phyloP scores from a whole-genome alignment of 1,284 basidiomycete genomes.

The Tilletia caries region DNA sequence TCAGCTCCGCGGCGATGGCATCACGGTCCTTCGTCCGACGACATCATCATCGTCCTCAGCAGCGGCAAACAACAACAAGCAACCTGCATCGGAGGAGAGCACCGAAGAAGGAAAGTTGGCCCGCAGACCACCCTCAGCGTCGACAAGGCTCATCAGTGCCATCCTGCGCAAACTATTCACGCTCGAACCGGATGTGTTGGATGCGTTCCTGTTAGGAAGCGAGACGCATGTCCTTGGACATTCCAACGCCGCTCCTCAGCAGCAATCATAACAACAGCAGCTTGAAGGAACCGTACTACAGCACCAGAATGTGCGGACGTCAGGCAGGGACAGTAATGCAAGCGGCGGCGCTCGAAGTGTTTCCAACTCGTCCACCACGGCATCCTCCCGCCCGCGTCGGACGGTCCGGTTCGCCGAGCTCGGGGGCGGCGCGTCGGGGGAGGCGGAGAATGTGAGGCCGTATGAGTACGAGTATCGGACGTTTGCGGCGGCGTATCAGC shows the following conservation, averaged over 20 bases:
- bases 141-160: constrained; percentile 27
- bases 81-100: background rate
- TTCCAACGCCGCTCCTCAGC: background rate
- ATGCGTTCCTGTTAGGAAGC: constrained; percentile 23
- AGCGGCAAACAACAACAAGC: background rate
- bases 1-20: constrained; percentile 6
- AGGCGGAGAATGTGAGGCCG: background rate
- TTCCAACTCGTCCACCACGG: too few relatives aligned
- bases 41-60: too few relatives aligned
- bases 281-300: too few relatives aligned
- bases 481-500: constrained; percentile 4
- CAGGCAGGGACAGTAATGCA: background rate
- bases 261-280: too few relatives aligned
- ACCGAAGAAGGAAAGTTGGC: constrained; percentile 7
- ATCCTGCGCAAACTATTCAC: constrained; percentile 31
- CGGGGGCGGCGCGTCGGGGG: background rate
- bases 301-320: too few relatives aligned
- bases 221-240: background rate
- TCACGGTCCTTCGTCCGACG: background rate
- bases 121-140: background rate
- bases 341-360: background rate
- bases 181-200: constrained; percentile 33
- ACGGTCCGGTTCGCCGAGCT: constrained; percentile 5
- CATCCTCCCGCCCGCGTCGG: constrained; percentile 1
- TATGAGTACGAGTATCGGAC: constrained; percentile 13